Conservation (phyloP, 1,284 basidiomycete genomes). For the Ceratobasidium sp. region DNA sequence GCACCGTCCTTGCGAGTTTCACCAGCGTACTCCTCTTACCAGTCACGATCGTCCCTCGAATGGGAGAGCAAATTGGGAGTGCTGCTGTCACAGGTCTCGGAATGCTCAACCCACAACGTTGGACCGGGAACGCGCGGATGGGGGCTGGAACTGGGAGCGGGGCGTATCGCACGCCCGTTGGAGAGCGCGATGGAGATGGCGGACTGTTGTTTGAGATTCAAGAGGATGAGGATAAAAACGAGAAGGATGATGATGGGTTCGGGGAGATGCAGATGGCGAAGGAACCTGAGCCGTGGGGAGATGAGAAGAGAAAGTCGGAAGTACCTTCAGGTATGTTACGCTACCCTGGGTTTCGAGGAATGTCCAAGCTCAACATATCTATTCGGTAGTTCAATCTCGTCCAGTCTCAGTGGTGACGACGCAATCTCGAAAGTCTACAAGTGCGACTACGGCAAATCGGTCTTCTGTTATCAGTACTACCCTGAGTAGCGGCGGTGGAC, state of each 20-base stretch:
- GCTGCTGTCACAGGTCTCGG: conserved; percentile 86
- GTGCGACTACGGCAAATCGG: conserved; percentile 43
- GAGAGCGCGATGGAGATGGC: conserved; percentile 58
- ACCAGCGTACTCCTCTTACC: conserved; percentile 90
- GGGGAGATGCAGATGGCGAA: conserved; percentile 37
- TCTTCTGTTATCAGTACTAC: conserved; percentile 43
- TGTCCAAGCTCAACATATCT: not conserved
- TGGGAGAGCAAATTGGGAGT: conserved; percentile 75
- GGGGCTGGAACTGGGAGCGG: conserved; percentile 44
- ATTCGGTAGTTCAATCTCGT: conserved; percentile 8
- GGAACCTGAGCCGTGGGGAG: conserved; percentile 24
- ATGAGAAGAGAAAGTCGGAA: conserved; percentile 42
- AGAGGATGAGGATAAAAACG: conserved; percentile 66
- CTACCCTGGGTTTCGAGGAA: not conserved
- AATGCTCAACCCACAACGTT: conserved; percentile 89
- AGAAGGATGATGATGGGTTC: conserved; percentile 45
- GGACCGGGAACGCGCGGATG: conserved; percentile 66
- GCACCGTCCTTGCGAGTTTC: conserved; percentile 92
- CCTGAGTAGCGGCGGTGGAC: conserved; percentile 48
- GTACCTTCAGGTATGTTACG: conserved; percentile 17
- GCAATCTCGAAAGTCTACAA: conserved; percentile 18
- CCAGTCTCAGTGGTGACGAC: conserved; percentile 14
- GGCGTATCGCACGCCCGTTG: conserved; percentile 44
- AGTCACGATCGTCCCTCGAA: conserved; percentile 94
- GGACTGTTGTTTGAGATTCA: conserved; percentile 73